These are phyloP conservation scores for Aspergillus mulundensis DNA, from an alignment of 495 filamentous ascomycete species.

Conservation along the genomic window DNA sequence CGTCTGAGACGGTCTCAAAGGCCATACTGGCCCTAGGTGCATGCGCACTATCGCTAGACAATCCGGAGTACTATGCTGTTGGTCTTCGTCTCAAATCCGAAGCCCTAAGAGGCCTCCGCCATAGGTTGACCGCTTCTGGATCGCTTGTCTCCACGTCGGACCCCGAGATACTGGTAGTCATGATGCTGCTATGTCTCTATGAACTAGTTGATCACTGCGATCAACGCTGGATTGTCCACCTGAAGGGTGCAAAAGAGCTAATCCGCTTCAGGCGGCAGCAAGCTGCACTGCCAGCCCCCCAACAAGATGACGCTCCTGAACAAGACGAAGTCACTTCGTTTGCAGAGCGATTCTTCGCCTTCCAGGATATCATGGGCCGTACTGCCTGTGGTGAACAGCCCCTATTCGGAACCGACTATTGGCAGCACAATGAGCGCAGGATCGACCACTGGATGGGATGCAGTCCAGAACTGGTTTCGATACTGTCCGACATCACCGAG, in stretches of 20 bases:
- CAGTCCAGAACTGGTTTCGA: constrained; percentile 38
- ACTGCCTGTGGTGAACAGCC: constrained; percentile 42
- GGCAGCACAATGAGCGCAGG: constrained; percentile 31
- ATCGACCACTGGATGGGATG: constrained; percentile 47
- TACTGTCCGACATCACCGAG: constrained; percentile 41
- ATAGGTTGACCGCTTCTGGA: constrained; percentile 27
- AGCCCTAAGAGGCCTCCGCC: constrained; percentile 36
- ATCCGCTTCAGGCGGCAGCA: constrained; percentile 35
- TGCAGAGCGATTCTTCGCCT: constrained; percentile 44
- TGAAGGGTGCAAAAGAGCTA: constrained; percentile 41
- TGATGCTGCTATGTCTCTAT: constrained; percentile 46
- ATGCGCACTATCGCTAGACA: constrained; percentile 33
- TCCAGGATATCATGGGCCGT: constrained; percentile 47
- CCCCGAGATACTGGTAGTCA: constrained; percentile 38
- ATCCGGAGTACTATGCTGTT: constrained; percentile 27
- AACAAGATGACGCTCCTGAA: constrained; percentile 12
- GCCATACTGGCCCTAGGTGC: constrained; percentile 40
- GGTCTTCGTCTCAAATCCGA: constrained; percentile 37
- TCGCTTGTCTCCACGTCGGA: constrained; percentile 23
- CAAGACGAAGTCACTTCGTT: constrained; percentile 27
- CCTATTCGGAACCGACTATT: constrained; percentile 41
- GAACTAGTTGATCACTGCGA: constrained; percentile 46
- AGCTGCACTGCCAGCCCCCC: constrained; percentile 8
- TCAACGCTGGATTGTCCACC: constrained; percentile 41
- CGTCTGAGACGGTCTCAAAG: constrained; percentile 34